phyloP scores from a whole-genome alignment of 345 rosid species.

The thale cress (Arabidopsis thaliana) region DNA sequence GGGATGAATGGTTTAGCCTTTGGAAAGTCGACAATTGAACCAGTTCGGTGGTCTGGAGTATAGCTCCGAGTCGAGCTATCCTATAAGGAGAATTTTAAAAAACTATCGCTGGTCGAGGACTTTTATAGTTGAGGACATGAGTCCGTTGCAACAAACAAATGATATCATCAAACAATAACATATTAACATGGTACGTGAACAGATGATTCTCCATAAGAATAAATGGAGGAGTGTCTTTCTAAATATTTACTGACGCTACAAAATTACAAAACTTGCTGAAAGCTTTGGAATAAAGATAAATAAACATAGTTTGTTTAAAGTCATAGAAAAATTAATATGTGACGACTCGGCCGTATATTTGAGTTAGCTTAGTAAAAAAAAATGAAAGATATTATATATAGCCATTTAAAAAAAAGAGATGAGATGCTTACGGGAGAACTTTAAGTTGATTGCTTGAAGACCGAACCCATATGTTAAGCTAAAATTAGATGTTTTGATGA shows the following conservation, averaged over 20 bases:
- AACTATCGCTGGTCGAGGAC: not conserved
- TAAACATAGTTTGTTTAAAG: not conserved
- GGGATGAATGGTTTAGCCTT: not conserved
- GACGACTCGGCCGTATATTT: not conserved
- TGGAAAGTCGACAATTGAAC: not conserved
- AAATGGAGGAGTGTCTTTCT: no score
- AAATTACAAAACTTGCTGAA: not conserved
- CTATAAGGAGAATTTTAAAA: not conserved
- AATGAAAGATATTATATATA: not conserved
- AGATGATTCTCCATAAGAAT: no score
- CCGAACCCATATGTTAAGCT: not conserved
- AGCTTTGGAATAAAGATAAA: not conserved
- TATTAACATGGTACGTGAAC: not conserved
- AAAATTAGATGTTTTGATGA: not conserved
- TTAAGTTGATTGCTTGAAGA: not conserved
- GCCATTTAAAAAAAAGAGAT: not conserved
- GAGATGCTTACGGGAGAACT: not conserved
- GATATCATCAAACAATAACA: not conserved
- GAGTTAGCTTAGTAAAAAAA: not conserved
- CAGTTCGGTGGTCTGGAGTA: not conserved
- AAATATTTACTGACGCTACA: not conserved
- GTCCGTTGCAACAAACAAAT: not conserved
- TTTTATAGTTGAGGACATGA: not conserved
- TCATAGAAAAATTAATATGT: not conserved
- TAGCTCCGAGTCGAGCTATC: not conserved